Conservation (phyloP, 1,284 basidiomycete genomes). For the Austroboletus niveus region DNA sequence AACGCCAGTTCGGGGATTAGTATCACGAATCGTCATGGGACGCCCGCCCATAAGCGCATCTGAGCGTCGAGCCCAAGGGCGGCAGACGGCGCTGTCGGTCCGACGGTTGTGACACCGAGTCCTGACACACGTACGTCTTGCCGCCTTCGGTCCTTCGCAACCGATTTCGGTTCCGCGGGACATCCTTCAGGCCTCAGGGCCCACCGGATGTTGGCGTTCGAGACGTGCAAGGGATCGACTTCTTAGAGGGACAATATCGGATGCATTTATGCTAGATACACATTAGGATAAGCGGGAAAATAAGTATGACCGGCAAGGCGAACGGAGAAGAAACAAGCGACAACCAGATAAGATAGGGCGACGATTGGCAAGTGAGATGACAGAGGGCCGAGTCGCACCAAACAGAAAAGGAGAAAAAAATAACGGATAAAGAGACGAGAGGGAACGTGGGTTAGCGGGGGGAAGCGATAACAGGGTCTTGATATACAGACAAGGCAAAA, state of each 20-base stretch:
- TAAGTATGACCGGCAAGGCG: not conserved
- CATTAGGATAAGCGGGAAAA: constrained; percentile 10
- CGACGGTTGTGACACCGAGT: not conserved
- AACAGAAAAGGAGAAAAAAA: constrained; percentile 3
- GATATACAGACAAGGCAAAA: constrained; percentile 5
- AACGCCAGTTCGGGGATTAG: too few relatives aligned
- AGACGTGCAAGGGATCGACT: too few relatives aligned
- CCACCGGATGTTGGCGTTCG: not conserved
- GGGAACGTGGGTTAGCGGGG: constrained; percentile 5
- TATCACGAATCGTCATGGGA: too few relatives aligned
- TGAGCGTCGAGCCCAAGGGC: too few relatives aligned
- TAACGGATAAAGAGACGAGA: constrained; percentile 21
- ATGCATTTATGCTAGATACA: constrained; percentile 21
- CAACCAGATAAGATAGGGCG: not conserved
- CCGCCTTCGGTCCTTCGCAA: not conserved
- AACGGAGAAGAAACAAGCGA: constrained; percentile 1
- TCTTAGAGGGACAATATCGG: not conserved
- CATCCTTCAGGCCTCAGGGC: not conserved
- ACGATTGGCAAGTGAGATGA: not conserved
- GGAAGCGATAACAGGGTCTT: constrained; percentile 12
- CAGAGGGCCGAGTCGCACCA: not conserved
- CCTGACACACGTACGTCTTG: not conserved
- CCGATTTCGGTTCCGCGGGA: not conserved
- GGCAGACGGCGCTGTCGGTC: too few relatives aligned
- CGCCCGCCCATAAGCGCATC: too few relatives aligned